Base-by-base conservation (phyloP, 106 monocot genomes). In the Agapanthus africanus region DNA sequence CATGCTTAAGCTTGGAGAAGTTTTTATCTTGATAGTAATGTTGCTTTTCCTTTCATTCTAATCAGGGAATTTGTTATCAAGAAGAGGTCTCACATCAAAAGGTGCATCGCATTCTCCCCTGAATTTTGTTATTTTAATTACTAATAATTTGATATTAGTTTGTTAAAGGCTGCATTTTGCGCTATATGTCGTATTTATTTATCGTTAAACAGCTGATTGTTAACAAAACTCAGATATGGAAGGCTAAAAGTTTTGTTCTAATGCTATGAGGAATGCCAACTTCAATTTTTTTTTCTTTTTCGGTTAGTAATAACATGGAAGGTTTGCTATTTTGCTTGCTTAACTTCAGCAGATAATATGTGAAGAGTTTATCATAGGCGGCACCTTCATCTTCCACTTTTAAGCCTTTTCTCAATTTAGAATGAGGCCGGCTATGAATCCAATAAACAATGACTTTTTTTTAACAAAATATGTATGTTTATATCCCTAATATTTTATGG, bases 21-120 rank as follows among this genome's bases (percentile, higher is more conserved):
- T 15, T 47, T 13, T 47, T 13, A 47, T 47, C 0, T 2, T 15
- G 6, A 47, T 13, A 15, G 13, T 47, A 47, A 47, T 15, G 13
- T 13, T 47, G 46, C 13, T 47, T 0, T 2, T 15, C 2, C 13
- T 13, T 47, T 47, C 19, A 47, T 11, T 54, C n/a, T 54, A n/a
- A 62, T 32, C 68, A 83, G 76, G 79, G 52, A 69, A 49, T 84
- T 40, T 76, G 68, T 73, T 54, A 70, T 32, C 59, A 37, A 23
- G 73, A 73, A 14, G 73, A 62, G 33, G 38, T 70, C 64, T 59
- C 71, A 65, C 39, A 54, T 57, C 16, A 56, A 50, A 76, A 79
- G 84, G 84, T 84, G 35, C 28, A 36, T 13, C 62, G 2, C 25
- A 11, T 52, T 64, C 16, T 38, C 39, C 39, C 14, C 46, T 35